phyloP scores from a whole-genome alignment of 495 filamentous ascomycete species.

The Penicillium alfredii region DNA sequence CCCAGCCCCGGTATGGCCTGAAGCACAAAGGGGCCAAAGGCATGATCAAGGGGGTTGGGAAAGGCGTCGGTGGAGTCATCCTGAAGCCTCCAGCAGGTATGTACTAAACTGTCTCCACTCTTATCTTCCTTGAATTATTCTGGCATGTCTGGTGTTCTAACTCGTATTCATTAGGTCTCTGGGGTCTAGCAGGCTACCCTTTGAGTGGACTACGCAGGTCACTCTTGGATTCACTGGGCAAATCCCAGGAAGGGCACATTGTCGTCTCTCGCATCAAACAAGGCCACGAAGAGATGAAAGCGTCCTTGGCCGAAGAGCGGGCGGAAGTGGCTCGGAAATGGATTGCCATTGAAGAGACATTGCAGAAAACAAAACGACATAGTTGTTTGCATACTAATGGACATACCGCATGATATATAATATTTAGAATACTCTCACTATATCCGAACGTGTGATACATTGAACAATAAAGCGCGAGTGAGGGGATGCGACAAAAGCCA shows the following conservation, averaged over 20 bases:
- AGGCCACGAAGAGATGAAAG: conserved; percentile 22
- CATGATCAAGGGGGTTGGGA: conserved; percentile 68
- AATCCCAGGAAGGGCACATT: conserved; percentile 11
- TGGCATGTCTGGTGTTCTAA: no score
- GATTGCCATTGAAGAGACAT: conserved; percentile 11
- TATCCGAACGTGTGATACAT: no score
- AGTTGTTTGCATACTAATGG: background rate
- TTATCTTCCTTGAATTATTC: no score
- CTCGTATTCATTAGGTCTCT: conserved; percentile 40
- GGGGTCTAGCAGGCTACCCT: conserved; percentile 63
- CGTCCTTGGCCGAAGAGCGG: conserved; percentile 13
- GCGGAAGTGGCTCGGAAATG: conserved; percentile 17
- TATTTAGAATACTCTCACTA: no score
- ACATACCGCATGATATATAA: no score
- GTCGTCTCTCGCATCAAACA: conserved; percentile 19
- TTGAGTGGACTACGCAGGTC: conserved; percentile 70
- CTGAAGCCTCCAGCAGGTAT: conserved; percentile 67
- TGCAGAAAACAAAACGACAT: background rate
- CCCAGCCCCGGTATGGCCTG: conserved; percentile 61
- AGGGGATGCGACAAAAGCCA: no score
- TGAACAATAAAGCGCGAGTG: no score
- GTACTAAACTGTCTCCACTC: no score
- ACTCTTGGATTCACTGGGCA: conserved; percentile 47
- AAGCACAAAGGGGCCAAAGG: conserved; percentile 63
- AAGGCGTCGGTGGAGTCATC: conserved; percentile 66